phyloP scores from a whole-genome alignment of 495 filamentous ascomycete genomes.

The Talaromyces trachyspermus region DNA sequence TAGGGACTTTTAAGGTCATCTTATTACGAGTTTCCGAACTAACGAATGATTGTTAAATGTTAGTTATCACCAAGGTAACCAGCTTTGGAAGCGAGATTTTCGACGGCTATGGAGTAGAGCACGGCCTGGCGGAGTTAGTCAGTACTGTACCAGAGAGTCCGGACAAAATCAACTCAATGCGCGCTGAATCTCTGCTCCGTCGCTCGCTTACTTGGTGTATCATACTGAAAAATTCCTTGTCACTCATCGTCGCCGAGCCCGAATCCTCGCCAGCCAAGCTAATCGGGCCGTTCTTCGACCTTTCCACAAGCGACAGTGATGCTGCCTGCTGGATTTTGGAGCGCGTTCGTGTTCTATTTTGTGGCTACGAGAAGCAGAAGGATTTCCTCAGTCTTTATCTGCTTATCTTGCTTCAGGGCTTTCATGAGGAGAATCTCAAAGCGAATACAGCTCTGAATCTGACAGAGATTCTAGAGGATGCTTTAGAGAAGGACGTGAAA shows the following conservation, averaged over 20 bases:
- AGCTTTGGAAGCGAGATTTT: not conserved
- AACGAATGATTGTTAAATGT: not conserved
- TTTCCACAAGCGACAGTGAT: slow-evolving; percentile 30
- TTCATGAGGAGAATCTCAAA: slow-evolving; percentile 22
- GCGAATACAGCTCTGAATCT: slow-evolving; percentile 26
- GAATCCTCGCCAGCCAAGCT: slow-evolving; percentile 1
- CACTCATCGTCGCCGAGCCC: not conserved
- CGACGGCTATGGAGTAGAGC: not conserved
- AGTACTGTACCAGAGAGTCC: not conserved
- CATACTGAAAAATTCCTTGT: slow-evolving; percentile 15
- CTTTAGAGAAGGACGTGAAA: not conserved
- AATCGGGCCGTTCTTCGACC: slow-evolving; percentile 19
- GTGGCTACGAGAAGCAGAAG: slow-evolving; percentile 15
- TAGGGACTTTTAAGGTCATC: slow-evolving; percentile 12
- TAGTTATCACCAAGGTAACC: not conserved
- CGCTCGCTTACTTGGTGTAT: slow-evolving; percentile 32
- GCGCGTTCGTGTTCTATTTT: slow-evolving; percentile 20
- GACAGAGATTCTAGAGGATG: slow-evolving; percentile 24
- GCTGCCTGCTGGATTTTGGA: slow-evolving; percentile 34
- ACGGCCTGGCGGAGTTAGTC: slow-evolving; percentile 2
- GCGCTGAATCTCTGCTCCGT: slow-evolving; percentile 33
- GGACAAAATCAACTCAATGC: slow-evolving; percentile 19
- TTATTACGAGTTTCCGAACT: not conserved
- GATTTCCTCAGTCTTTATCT: slow-evolving; percentile 24
- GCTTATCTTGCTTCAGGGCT: slow-evolving; percentile 21